A percentile compares a stretch with the other conserved stretches of the same genome.
Conservation (phyloP, 257 asterid species). For the Ilex asprella region DNA sequence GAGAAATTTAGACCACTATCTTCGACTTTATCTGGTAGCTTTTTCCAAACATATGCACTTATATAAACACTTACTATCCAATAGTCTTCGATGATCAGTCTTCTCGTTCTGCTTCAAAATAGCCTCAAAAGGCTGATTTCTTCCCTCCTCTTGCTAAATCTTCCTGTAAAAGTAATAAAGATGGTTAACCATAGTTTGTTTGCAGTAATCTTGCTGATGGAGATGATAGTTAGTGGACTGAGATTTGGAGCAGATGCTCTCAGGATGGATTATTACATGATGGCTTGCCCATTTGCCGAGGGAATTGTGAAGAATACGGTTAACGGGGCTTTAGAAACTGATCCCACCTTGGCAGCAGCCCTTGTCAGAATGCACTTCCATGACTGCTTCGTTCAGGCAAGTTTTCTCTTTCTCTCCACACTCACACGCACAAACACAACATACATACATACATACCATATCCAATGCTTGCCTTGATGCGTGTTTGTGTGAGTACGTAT, state of each 20-base stretch:
- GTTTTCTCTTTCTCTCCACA: slow-evolving; percentile 13
- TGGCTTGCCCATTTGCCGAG: slow-evolving; percentile 71
- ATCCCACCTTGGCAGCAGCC: slow-evolving; percentile 79
- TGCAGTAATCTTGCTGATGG: slow-evolving; percentile 25
- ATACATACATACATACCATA: not conserved
- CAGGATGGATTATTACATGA: slow-evolving; percentile 57
- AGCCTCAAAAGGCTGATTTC: not conserved
- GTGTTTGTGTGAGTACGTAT: not conserved
- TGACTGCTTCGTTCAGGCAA: slow-evolving; percentile 74
- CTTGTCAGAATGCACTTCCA: slow-evolving; percentile 91
- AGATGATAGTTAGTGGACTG: slow-evolving; percentile 27
- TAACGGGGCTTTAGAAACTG: slow-evolving; percentile 46
- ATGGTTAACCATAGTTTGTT: slow-evolving; percentile 27
- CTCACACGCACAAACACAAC: not conserved
- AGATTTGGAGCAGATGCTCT: slow-evolving; percentile 38
- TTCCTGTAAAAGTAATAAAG: slow-evolving; percentile 1
- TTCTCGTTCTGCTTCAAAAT: not conserved
- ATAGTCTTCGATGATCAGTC: not conserved
- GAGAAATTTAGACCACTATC: slow-evolving; percentile 21
- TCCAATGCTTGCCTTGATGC: not conserved
- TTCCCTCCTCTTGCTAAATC: not conserved
- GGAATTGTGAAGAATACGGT: slow-evolving; percentile 41
- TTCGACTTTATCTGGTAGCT: slow-evolving; percentile 3
- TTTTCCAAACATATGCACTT: slow-evolving; percentile 8
- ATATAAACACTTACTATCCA: not conserved